These are phyloP conservation scores for Taiwanofungus camphoratus DNA, from an alignment of 1,284 basidiomycete species.

Conservation along the genomic window DNA sequence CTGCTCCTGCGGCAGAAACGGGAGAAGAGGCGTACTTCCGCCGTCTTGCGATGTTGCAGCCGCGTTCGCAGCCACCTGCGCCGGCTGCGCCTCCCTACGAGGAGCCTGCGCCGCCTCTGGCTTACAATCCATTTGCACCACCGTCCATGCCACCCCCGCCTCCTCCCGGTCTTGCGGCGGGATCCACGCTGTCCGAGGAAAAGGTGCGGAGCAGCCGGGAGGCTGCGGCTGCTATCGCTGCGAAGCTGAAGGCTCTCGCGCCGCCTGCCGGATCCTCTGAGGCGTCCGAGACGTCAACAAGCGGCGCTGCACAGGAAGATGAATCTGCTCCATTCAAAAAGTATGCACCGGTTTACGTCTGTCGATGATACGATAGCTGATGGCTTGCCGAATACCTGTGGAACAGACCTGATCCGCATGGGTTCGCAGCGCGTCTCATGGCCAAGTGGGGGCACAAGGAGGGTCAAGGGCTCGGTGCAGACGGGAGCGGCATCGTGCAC, in stretches of 20 bases:
- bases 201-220: slow-evolving; percentile 51
- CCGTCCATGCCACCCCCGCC: slow-evolving; percentile 48
- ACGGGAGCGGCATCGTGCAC: slow-evolving; percentile 81
- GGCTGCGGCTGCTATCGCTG: slow-evolving; percentile 78
- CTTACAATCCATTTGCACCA: slow-evolving; percentile 65
- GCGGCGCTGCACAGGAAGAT: slow-evolving; percentile 24
- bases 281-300: slow-evolving; percentile 23
- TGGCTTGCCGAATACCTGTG: slow-evolving; percentile 1
- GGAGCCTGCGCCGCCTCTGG: slow-evolving; percentile 33
- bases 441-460: slow-evolving; percentile 94
- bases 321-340: slow-evolving; percentile 23
- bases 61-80: slow-evolving; percentile 26
- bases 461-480: slow-evolving; percentile 83
- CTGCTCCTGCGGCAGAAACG: slow-evolving; percentile 32
- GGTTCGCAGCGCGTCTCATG: slow-evolving; percentile 79
- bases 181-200: slow-evolving; percentile 44
- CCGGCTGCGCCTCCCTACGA: slow-evolving; percentile 25
- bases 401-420: slow-evolving; percentile 56
- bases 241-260: slow-evolving; percentile 56
- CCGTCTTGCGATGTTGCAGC: slow-evolving; percentile 50
- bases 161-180: slow-evolving; percentile 39
- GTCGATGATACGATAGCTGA: neutral
- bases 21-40: slow-evolving; percentile 71
- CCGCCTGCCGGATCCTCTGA: slow-evolving; percentile 29
- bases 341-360: slow-evolving; percentile 25